Evolutionary conservation across 495 filamentous ascomycete species (phyloP), one percentile per base, ranked within the genome.

Genomic region (Alectoria sarmentosa): DNA sequence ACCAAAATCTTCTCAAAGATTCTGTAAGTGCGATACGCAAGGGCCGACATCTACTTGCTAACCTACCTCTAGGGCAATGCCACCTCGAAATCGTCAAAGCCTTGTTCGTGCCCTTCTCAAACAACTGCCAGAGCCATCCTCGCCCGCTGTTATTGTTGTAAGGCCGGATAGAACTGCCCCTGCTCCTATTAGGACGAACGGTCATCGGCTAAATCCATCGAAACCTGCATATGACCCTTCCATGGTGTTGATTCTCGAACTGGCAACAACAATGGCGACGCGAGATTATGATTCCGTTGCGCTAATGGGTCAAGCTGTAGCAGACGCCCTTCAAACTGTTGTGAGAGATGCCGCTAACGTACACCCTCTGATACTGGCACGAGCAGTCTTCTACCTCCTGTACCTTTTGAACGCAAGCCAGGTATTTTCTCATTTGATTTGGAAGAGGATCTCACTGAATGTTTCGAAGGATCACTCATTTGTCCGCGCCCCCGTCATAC

Each of bases 401-500:
- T 88, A 83, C 61, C 77, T 98, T 37, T 80, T 99, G 32, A 86
- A 91, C 64, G 84, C 90, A 28, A 93, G 90, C 76, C 92, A 96
- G 76, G 91, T 94, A 82, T 76, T 88, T 78, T 15, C n/a, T 46
- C 23, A 49, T 19, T 34, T 23, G 60, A 23, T 15, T 4, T 59
- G 15, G 3, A 13, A 26, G 19, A 23, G 9, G 34, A 30, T 37
- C 34, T 57, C 23, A 70, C 77, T 83, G 49, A 81, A 66, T 15
- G 41, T 56, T 32, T 41, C 34, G n/a, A 65, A 91, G 89, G 88
- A 96, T 61, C 88, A 94, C 70, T 89, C 92, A 62, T 95, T 95
- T 71, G 85, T 97, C 69, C 88, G 92, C 42, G 88, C 91, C 1
- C 95, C 94, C n/a, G 88, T 98, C 36, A 83, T 98, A 9, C 81